phyloP scores from a whole-genome alignment of 2,329 filamentous ascomycete species.

The Claviceps cyperi region DNA sequence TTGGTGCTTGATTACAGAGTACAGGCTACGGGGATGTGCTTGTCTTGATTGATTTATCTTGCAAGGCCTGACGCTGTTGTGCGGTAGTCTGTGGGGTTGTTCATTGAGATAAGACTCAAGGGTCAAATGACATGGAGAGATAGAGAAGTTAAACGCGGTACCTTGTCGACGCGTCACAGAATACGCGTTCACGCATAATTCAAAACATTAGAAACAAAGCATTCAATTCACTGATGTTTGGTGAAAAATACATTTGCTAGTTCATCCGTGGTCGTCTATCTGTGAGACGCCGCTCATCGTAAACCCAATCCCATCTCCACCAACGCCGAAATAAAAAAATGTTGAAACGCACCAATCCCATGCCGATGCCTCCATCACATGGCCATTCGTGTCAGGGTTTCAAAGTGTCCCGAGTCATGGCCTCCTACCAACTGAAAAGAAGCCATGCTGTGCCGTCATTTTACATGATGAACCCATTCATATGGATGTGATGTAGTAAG shows the following conservation, averaged over 20 bases:
- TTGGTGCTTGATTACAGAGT: too few species aligned
- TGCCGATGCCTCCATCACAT: constrained; percentile 14
- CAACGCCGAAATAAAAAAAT: constrained; percentile 4
- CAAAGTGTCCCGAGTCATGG: neutral
- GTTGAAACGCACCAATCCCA: constrained; percentile 10
- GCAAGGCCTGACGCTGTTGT: too few species aligned
- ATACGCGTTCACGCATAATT: neutral
- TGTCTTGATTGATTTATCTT: too few species aligned
- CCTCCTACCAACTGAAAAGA: neutral
- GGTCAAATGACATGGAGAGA: too few species aligned
- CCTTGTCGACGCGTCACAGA: neutral
- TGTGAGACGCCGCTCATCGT: constrained; percentile 15
- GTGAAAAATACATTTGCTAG: constrained; percentile 7
- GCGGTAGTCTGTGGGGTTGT: too few species aligned
- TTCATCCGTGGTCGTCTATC: constrained; percentile 16
- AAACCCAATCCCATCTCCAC: constrained; percentile 1
- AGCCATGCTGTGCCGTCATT: neutral
- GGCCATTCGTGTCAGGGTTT: constrained; percentile 1
- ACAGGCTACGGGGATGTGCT: too few species aligned
- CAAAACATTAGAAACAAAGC: too few species aligned
- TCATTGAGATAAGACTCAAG: too few species aligned
- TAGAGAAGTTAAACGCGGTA: too few species aligned
- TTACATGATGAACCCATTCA: constrained; percentile 1
- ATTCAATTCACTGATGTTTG: neutral
- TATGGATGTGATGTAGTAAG: neutral